phyloP scores from a whole-genome alignment of 2,329 filamentous ascomycete species.

The Colletotrichum caudatum region DNA sequence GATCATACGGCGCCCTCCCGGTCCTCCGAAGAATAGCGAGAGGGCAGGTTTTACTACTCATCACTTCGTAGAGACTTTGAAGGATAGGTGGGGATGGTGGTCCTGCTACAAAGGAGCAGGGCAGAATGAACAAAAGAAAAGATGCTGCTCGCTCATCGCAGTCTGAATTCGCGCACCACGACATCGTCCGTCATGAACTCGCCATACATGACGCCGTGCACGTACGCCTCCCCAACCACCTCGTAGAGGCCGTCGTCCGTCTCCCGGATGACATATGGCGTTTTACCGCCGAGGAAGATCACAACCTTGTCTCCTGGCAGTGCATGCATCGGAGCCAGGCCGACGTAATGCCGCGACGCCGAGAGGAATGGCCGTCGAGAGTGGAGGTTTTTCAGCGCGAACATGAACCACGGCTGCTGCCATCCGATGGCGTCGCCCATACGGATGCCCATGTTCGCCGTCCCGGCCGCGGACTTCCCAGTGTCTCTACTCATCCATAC shows the following conservation, averaged over 20 bases:
- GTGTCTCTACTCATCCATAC: not conserved
- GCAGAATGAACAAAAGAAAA: not conserved
- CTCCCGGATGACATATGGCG: constrained; percentile 36
- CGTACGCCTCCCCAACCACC: constrained; percentile 22
- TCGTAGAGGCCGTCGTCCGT: not conserved
- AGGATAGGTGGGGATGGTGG: too few relatives aligned
- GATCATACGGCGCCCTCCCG: not conserved
- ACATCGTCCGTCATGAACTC: constrained; percentile 18
- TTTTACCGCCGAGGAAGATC: constrained; percentile 30
- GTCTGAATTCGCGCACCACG: not conserved
- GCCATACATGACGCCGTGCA: constrained; percentile 33
- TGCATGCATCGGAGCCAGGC: constrained; percentile 20
- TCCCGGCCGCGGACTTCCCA: not conserved
- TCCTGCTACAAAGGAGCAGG: too few relatives aligned
- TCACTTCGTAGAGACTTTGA: too few relatives aligned
- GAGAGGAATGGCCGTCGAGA: constrained; percentile 16
- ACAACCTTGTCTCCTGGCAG: constrained; percentile 25
- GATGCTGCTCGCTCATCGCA: not conserved
- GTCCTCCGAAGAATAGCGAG: not conserved
- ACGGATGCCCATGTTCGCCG: not conserved
- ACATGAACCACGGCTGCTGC: constrained; percentile 20
- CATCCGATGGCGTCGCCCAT: constrained; percentile 3
- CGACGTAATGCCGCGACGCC: constrained; percentile 21
- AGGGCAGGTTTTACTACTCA: not conserved
- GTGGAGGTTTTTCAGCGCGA: constrained; percentile 18